Evolutionary conservation across 140 eudicot species (phyloP).

Genomic region (Oenanthe javanica): DNA sequence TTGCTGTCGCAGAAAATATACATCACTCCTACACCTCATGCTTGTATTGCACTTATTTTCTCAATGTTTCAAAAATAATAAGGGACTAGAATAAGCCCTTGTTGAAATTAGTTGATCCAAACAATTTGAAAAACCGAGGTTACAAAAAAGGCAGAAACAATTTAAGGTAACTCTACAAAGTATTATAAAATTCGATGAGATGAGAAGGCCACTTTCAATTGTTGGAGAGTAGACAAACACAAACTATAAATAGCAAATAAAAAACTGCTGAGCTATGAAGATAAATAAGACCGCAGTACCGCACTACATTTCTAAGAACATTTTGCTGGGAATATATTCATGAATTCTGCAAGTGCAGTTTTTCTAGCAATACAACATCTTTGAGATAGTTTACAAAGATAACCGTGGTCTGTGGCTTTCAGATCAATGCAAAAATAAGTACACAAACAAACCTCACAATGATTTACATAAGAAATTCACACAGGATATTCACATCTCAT

Average conservation of each 20-base stretch:
- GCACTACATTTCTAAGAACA: neutral
- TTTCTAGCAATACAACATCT: constrained; percentile 10
- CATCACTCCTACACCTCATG: neutral
- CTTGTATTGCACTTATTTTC: neutral
- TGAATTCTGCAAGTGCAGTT: constrained; percentile 7
- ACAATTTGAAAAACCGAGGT: neutral
- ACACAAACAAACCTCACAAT: constrained; percentile 18
- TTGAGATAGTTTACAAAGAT: constrained; percentile 7
- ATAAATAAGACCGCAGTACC: neutral
- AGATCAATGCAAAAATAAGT: constrained; percentile 11
- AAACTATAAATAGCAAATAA: neutral
- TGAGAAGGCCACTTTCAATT: neutral
- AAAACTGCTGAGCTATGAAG: too few species aligned
- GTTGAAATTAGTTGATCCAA: neutral
- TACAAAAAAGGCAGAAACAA: neutral
- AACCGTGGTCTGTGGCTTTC: constrained; percentile 2
- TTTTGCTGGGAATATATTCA: constrained; percentile 9
- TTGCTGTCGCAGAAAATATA: neutral
- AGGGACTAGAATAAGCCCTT: neutral
- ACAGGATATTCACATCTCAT: constrained; percentile 41
- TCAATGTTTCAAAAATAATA: neutral
- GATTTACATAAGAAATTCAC: constrained; percentile 27
- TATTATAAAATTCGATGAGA: neutral
- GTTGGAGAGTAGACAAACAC: neutral
- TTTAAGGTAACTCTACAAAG: neutral